Evolutionary conservation across 148 eudicot species (phyloP).

Genomic region (Arbutus unedo): DNA sequence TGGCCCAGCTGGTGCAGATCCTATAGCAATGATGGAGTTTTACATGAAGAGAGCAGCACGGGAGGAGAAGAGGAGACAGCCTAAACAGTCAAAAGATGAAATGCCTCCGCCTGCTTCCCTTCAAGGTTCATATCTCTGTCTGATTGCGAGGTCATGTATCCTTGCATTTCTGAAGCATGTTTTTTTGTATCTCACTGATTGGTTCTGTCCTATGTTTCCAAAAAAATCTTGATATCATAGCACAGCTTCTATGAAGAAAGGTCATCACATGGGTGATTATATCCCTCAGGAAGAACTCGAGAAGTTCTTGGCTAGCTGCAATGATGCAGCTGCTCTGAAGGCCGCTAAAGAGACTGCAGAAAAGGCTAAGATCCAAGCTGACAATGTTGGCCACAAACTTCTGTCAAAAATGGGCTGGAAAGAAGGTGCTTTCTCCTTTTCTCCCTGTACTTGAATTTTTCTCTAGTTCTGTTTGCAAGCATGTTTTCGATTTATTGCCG

Average conservation of each 20-base stretch:
- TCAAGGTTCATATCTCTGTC: conserved; percentile 46
- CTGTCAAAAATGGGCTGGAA: conserved; percentile 98
- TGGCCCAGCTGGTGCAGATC: conserved; percentile 62
- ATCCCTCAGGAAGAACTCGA: conserved; percentile 91
- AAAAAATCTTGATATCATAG: neutral
- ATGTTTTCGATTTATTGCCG: neutral
- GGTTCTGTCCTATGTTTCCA: neutral
- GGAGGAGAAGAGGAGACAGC: conserved; percentile 77
- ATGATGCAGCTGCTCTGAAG: conserved; percentile 73
- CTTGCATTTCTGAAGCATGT: conserved; percentile 1
- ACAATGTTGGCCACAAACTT: conserved; percentile 95
- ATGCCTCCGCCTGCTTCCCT: conserved; percentile 99
- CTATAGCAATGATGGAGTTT: conserved; percentile 95
- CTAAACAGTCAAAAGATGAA: conserved; percentile 83
- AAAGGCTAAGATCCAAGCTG: conserved; percentile 81
- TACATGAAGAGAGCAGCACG: conserved; percentile 90
- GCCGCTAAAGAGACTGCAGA: conserved; percentile 67
- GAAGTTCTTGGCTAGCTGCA: conserved; percentile 80
- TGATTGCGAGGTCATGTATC: neutral
- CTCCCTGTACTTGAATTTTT: neutral
- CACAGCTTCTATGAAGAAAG: conserved; percentile 61
- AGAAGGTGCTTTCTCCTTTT: conserved; percentile 56
- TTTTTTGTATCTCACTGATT: neutral
- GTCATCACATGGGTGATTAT: conserved; percentile 99
- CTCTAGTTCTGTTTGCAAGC: neutral